phyloP scores from a whole-genome alignment of 2,329 filamentous ascomycete species.

The Phaeosphaeriaceae sp. region DNA sequence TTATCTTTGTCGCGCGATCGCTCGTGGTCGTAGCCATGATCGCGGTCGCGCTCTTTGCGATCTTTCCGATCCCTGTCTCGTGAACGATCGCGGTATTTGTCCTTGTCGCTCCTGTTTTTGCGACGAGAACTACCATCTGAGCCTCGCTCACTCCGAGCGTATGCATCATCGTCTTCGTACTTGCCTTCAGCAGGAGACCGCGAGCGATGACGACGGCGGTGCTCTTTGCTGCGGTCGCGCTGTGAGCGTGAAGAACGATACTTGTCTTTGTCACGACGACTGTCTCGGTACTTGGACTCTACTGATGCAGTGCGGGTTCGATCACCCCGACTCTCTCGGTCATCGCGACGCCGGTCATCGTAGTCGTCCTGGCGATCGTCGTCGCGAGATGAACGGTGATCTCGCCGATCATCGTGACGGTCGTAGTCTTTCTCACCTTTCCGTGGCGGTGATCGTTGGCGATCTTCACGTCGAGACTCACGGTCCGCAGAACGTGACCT shows the following conservation, averaged over 20 bases:
- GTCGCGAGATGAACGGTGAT: slow-evolving; percentile 57
- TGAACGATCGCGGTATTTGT: slow-evolving; percentile 40
- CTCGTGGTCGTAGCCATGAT: slow-evolving; percentile 54
- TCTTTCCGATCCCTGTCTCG: slow-evolving; percentile 44
- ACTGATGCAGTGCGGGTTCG: slow-evolving; percentile 73
- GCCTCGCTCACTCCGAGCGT: slow-evolving; percentile 36
- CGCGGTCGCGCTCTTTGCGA: slow-evolving; percentile 62
- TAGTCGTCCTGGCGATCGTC: slow-evolving; percentile 50
- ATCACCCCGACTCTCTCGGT: slow-evolving; percentile 61
- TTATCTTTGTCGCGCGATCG: slow-evolving; percentile 45
- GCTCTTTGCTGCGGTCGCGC: slow-evolving; percentile 56
- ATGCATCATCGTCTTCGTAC: slow-evolving; percentile 39
- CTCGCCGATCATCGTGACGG: slow-evolving; percentile 52
- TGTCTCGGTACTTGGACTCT: slow-evolving; percentile 67
- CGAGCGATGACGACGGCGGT: slow-evolving; percentile 54
- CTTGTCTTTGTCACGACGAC: slow-evolving; percentile 57
- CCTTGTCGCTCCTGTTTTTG: slow-evolving; percentile 48
- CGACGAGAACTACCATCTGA: slow-evolving; percentile 41
- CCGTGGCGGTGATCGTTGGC: slow-evolving; percentile 62
- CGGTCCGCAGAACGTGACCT: slow-evolving; percentile 42
- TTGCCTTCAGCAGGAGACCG: slow-evolving; percentile 47
- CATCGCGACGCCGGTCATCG: slow-evolving; percentile 44
- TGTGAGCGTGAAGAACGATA: slow-evolving; percentile 56
- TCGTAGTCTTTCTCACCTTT: slow-evolving; percentile 39
- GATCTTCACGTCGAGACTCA: slow-evolving; percentile 58